Conservation (phyloP, 2,329 filamentous ascomycete species). For the Colletotrichum lindemuthianum region DNA sequence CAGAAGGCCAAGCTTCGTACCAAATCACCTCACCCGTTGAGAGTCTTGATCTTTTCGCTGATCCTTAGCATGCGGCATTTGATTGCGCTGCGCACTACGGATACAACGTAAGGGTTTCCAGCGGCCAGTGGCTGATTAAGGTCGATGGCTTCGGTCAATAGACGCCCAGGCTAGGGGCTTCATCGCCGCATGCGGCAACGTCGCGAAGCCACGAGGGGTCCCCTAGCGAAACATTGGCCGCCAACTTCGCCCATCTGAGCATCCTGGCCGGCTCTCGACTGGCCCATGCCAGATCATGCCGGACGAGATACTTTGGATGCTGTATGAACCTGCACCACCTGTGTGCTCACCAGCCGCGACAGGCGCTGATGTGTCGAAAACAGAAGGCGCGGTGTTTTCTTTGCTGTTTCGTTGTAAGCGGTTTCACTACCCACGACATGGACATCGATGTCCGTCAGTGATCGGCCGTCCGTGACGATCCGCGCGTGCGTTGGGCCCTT, state of each 20-base stretch:
- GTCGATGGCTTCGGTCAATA: slow-evolving; percentile 22
- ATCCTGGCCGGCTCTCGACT: slow-evolving; percentile 15
- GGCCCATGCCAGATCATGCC: slow-evolving; percentile 15
- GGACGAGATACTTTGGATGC: slow-evolving; percentile 17
- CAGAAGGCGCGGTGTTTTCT: too few relatives aligned
- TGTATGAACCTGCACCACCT: slow-evolving; percentile 12
- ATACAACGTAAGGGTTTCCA: neutral
- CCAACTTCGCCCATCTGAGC: slow-evolving; percentile 13
- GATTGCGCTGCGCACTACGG: neutral
- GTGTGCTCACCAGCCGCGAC: too few relatives aligned
- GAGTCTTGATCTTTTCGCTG: neutral
- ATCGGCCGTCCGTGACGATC: slow-evolving; percentile 2
- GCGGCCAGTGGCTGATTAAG: slow-evolving; percentile 29
- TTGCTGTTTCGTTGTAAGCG: too few relatives aligned
- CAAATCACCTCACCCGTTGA: neutral
- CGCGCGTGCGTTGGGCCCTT: slow-evolving; percentile 1
- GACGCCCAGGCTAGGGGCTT: neutral
- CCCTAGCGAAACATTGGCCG: slow-evolving; percentile 5
- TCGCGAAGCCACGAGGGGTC: slow-evolving; percentile 15
- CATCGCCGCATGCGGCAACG: slow-evolving; percentile 17
- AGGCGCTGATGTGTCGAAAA: too few relatives aligned
- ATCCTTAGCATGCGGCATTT: slow-evolving; percentile 8
- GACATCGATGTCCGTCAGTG: too few relatives aligned
- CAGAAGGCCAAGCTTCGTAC: neutral
- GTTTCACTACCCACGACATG: neutral